These are phyloP conservation scores for Tolypocladium pustulatum DNA, from an alignment of 2,329 filamentous ascomycete genomes.

Conservation along the genomic window DNA sequence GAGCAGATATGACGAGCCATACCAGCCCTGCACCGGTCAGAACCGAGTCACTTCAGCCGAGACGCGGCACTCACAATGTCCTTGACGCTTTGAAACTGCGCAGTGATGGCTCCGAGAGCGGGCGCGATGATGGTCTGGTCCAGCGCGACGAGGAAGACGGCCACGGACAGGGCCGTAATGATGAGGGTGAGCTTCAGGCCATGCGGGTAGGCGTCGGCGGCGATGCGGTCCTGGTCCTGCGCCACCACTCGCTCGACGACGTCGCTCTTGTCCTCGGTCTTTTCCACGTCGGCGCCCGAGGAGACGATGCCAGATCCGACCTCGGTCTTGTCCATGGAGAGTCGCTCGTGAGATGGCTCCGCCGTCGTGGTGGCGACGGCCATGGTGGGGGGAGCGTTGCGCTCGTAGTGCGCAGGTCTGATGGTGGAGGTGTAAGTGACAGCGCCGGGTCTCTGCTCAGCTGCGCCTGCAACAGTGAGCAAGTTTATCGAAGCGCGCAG, in stretches of 20 bases:
- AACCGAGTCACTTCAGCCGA: too few species aligned
- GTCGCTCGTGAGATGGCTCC: constrained; percentile 8
- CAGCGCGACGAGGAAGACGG: constrained; percentile 38
- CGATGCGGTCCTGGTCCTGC: constrained; percentile 5
- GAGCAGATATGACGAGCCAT: constrained; percentile 37
- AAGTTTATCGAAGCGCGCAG: neutral
- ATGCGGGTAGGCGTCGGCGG: constrained; percentile 23
- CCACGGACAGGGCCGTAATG: constrained; percentile 31
- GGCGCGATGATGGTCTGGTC: constrained; percentile 43
- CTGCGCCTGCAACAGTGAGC: too few species aligned
- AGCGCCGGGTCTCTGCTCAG: too few species aligned
- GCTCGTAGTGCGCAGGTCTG: neutral
- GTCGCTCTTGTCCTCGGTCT: constrained; percentile 1
- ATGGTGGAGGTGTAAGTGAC: neutral
- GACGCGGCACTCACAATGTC: constrained; percentile 26
- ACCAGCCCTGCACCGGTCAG: constrained; percentile 29
- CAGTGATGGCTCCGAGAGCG: constrained; percentile 40
- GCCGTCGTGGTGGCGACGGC: constrained; percentile 5
- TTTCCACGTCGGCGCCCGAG: constrained; percentile 3
- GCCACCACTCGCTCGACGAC: constrained; percentile 1
- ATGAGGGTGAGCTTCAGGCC: constrained; percentile 29
- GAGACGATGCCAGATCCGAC: constrained; percentile 15
- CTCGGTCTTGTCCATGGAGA: constrained; percentile 20
- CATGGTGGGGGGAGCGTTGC: constrained; percentile 3
- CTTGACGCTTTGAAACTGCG: constrained; percentile 29